Evolutionary conservation across 2,329 filamentous ascomycete species (phyloP).

Genomic region (Trichophyton benhamiae): DNA sequence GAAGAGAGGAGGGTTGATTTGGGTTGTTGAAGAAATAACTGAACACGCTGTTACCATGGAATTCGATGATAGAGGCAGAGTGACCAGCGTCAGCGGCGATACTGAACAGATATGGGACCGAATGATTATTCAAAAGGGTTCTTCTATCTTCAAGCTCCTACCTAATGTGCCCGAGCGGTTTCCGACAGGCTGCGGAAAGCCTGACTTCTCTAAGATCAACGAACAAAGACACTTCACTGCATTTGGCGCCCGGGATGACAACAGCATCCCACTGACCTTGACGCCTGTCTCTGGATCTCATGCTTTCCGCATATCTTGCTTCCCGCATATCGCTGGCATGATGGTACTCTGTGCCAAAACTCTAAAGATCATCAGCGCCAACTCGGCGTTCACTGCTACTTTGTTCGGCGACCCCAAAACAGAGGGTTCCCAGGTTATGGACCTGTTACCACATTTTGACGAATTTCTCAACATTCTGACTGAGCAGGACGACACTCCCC

Average conservation of each 20-base stretch:
- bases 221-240: constrained; percentile 74
- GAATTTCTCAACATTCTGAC: constrained; percentile 67
- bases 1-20: constrained; percentile 84
- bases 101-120: constrained; percentile 76
- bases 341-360: constrained; percentile 73
- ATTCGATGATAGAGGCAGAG: constrained; percentile 63
- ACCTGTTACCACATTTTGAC: constrained; percentile 78
- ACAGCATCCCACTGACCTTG: constrained; percentile 75
- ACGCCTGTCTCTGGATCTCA: constrained; percentile 57
- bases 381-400: constrained; percentile 84
- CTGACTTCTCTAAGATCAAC: constrained; percentile 65
- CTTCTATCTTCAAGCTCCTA: constrained; percentile 65
- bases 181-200: constrained; percentile 52
- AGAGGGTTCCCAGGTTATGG: constrained; percentile 65
- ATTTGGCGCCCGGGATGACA: constrained; percentile 42
- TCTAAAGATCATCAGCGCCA: constrained; percentile 77
- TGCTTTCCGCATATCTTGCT: constrained; percentile 76
- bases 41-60: constrained; percentile 74
- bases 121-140: constrained; percentile 52
- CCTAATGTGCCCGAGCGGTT: constrained; percentile 66
- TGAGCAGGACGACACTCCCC: constrained; percentile 70
- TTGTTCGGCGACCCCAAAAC: constrained; percentile 81
- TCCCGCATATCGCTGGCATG: constrained; percentile 94
- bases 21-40: constrained; percentile 95
- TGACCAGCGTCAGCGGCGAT: constrained; percentile 61